Base-by-base conservation (phyloP, 2,329 filamentous ascomycete genomes). In the Xylaria sp. region DNA sequence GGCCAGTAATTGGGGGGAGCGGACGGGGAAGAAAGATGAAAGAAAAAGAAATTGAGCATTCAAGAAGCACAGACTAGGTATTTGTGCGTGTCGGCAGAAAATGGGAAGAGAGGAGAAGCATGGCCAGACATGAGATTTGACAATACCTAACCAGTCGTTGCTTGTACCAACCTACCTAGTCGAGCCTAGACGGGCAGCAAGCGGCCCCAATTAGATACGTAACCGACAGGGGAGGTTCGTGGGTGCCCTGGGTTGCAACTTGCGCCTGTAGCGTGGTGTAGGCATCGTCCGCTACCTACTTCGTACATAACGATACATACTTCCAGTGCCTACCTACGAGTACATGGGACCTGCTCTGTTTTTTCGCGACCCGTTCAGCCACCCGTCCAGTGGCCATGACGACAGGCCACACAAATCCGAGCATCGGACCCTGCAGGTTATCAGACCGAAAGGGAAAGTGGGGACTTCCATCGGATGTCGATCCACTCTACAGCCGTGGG, bases 401-500 rank as follows among this genome's bases (percentile, higher is more conserved):
- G 63, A 65, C 62, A 65, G 57, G 59, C 42, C 13, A 46, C 42
- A 13, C 13, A 46, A 59, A 55, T 35, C 58, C 59, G 61, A 64
- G 47, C 42, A 59, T 65, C 63, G 63, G 63, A 65, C 63, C 63
- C 63, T 65, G 63, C 63, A 65, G 63, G 60, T 57, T 59, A 34
- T 7, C 23, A 35, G 54, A 16, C 55, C 63, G 37, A 50, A 59
- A 58, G 58, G 61, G 58, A 59, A 61, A 55, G 63, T 60, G 52
- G 52, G 52, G 42, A 46, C 42, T 46, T 46, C 13, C 13, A n/a
- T 46, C 42, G n/a, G 42, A 46, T 46, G 9, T 6, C 5, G 42
- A 13, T n/a, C 42, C 42, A 46, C 11, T 46, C n/a, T 46, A 46
- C 9, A 13, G 42, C 42, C 13, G 11, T 13, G 13, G 42, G 11